Evolutionary conservation across 2,329 filamentous ascomycete genomes (phyloP), one percentile per base, ranked within the genome.

Genomic region (Penicillium sp.): DNA sequence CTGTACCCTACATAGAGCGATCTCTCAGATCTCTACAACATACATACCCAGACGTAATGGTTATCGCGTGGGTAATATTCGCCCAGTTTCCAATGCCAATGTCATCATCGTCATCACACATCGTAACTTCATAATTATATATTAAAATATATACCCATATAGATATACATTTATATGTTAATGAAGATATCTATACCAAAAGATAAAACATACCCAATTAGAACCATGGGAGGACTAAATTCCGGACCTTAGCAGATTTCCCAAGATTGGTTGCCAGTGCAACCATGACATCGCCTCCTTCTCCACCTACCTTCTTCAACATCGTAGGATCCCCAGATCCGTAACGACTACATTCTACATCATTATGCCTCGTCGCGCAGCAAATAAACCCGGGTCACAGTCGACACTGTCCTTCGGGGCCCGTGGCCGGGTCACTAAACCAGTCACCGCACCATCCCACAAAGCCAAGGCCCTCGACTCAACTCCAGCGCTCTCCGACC

Each of bases 371-470:
- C 71, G 71, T 55, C 70, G 71, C 35, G 62, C 64, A 50, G 56
- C 60, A 31, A 65, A 63, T 43, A 59, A 67, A 51, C 61, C 72
- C 35, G 59, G 68, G 40, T 67, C 71, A 49, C 79, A 83, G 66
- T 72, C 77, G 7, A 83, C 77, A n/a, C 77, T 85, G 58, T 78
- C 80, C 34, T 85, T 85, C 70, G 75, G 79, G 57, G 71, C 73
- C 53, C 72, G 75, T 54, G 72, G 74, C 33, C 75, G 75, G 68
- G 74, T 84, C 58, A 82, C 80, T 48, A 85, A 85, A 66, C 71
- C 78, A 40, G 62, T 72, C 35, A 67, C 51, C 49, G 64, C 53
- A 45, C 57, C 61, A n/a, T 56, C 63, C 48, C 61, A 69, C 37
- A 63, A 61, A 56, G 59, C 51, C 53, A 70, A 69, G 52, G 59